Base-by-base conservation (phyloP, 2,329 filamentous ascomycete species). In the Hypoxylon sp. region DNA sequence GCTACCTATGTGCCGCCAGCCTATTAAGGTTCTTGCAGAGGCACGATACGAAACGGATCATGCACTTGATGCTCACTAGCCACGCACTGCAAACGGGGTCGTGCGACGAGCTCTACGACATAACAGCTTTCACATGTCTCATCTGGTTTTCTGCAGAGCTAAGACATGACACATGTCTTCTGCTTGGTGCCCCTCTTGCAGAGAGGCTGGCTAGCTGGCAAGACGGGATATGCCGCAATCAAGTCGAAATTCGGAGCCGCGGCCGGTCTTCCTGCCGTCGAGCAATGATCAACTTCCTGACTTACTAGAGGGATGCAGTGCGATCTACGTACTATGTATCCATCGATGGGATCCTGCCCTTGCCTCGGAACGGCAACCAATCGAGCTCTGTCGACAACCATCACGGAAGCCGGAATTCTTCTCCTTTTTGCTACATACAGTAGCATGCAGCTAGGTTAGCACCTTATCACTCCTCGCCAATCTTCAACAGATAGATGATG, bases 261-360 rank as follows among this genome's bases (percentile, higher is more conserved):
- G 48, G 56, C 62, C 67, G 65, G 57, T 52, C 55, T 69, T 68
- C 65, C 65, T 69, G 26, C 51, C 56, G 53, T 51, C 59, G 62
- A 64, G 65, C 48, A 62, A 63, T 61, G 62, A 69, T 68, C 62
- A 68, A 64, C 64, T 67, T 26, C 4, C 24, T 13, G 30, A 32
- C 7, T 32, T 34, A 17, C 62, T 48, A 20, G 34, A 59, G 39
- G 15, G 19, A 57, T 58, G 57, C 47, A 32, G 44, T 60, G 56
- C 60, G 62, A 64, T 68, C 62, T 59, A 10, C 39, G 30, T 65
- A 54, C 62, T 59, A 10, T 34, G 30, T 63, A 55, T 64, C 48
- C 46, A 53, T 54, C 32, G 50, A 51, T 55, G 49, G 53, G 41
- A 61, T 59, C 50, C 43, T 56, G 22, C 46, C 32, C 62, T 47